phyloP scores from a whole-genome alignment of 2,329 filamentous ascomycete species.

The Trematosphaeria pertusa region DNA sequence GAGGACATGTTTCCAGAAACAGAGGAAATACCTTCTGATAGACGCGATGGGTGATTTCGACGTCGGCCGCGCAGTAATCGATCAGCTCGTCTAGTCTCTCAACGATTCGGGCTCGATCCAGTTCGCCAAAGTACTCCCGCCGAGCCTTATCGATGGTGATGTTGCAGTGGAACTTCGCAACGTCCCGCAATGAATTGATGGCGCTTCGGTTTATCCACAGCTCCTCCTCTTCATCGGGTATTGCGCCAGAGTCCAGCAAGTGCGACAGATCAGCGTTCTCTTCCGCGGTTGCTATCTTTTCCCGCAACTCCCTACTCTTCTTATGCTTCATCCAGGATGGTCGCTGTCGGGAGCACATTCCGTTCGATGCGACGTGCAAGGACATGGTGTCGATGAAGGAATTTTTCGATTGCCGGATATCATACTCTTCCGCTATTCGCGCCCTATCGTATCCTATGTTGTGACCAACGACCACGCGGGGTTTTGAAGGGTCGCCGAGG shows the following conservation, averaged over 20 bases:
- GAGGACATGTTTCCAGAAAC: conserved; percentile 88
- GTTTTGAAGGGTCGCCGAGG: conserved; percentile 75
- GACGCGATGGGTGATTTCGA: conserved; percentile 90
- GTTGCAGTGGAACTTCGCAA: conserved; percentile 94
- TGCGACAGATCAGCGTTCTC: conserved; percentile 74
- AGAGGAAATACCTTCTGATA: conserved; percentile 92
- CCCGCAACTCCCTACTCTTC: conserved; percentile 84
- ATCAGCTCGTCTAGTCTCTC: conserved; percentile 80
- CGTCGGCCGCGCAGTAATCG: conserved; percentile 94
- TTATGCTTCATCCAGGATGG: conserved; percentile 98
- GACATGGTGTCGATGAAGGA: conserved; percentile 98
- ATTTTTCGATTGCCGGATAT: conserved; percentile 80
- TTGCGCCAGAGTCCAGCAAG: conserved; percentile 70
- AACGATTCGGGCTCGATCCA: conserved; percentile 74
- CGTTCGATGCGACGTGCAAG: conserved; percentile 94
- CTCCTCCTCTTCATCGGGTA: conserved; percentile 87
- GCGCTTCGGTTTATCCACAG: conserved; percentile 95
- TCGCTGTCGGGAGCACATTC: conserved; percentile 96
- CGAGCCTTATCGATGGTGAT: conserved; percentile 89
- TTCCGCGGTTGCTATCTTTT: conserved; percentile 76
- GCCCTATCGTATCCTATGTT: conserved; percentile 96
- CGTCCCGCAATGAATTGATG: conserved; percentile 91
- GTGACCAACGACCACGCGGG: conserved; percentile 87
- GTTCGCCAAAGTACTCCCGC: conserved; percentile 84
- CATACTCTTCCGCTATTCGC: conserved; percentile 87